Conservation (phyloP, 148 eudicot species). For the Oxyria digyna region DNA sequence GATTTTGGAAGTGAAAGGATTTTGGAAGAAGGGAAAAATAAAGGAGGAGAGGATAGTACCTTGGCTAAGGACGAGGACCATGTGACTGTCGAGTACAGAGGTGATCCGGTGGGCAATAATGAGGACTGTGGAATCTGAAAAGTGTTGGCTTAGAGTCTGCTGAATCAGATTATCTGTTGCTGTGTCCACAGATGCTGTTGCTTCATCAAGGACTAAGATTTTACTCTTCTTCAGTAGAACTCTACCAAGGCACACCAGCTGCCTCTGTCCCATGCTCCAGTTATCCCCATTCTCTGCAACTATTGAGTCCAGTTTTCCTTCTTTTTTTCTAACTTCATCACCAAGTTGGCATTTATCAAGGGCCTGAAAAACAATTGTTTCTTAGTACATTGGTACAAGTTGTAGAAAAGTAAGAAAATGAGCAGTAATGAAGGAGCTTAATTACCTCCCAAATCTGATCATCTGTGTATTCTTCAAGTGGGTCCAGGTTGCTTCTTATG, state of each 20-base stretch:
- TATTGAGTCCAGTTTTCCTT: conserved; percentile 63
- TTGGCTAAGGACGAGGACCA: conserved; percentile 45
- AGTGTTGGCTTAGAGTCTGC: conserved; percentile 26
- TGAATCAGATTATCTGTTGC: conserved; percentile 40
- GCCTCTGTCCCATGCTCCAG: conserved; percentile 49
- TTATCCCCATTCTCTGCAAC: conserved; percentile 41
- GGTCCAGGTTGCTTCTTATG: conserved; percentile 53
- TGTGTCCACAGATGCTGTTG: conserved; percentile 43
- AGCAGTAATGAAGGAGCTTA: neutral
- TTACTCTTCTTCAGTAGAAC: conserved; percentile 41
- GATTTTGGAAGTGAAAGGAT: too few species aligned
- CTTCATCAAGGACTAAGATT: conserved; percentile 32
- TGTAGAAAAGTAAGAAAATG: neutral
- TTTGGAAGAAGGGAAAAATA: too few species aligned
- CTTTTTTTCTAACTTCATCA: conserved; percentile 65
- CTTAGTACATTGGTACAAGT: neutral
- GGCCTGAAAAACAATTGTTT: conserved; percentile 29
- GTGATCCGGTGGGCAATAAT: conserved; percentile 39
- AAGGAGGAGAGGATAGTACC: too few species aligned
- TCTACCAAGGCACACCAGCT: conserved; percentile 39
- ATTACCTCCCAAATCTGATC: conserved; percentile 69
- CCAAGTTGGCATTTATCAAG: conserved; percentile 92
- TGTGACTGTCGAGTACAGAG: conserved; percentile 61
- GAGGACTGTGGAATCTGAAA: conserved; percentile 26
- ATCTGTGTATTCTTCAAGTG: conserved; percentile 47